Evolutionary conservation across 1,284 basidiomycete genomes (phyloP).

Genomic region (Heimioporus punctisporus): DNA sequence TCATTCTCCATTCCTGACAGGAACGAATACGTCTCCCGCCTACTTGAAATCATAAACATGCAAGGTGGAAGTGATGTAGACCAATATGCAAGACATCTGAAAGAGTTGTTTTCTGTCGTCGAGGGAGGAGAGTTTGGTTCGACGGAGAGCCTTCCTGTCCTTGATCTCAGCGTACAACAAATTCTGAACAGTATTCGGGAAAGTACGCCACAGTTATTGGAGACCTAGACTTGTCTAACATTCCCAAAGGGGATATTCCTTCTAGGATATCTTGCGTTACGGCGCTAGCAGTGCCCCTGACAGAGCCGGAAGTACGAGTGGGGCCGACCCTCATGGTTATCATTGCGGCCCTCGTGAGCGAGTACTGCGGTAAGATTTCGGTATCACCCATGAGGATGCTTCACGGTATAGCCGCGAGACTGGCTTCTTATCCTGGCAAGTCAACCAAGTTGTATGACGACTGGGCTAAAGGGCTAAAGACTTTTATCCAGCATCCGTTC

Average conservation of each 20-base stretch:
- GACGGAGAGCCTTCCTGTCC: slow-evolving; percentile 39
- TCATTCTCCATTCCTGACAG: slow-evolving; percentile 35
- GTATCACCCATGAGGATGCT: slow-evolving; percentile 53
- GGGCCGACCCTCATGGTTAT: slow-evolving; percentile 69
- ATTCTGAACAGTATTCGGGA: slow-evolving; percentile 49
- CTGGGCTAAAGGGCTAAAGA: neutral
- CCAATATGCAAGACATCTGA: slow-evolving; percentile 54
- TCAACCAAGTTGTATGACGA: slow-evolving; percentile 6
- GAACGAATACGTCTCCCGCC: slow-evolving; percentile 41
- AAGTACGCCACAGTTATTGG: slow-evolving; percentile 39
- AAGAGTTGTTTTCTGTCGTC: slow-evolving; percentile 45
- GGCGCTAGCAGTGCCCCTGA: slow-evolving; percentile 50
- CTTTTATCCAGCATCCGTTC: slow-evolving; percentile 53
- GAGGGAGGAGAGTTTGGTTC: slow-evolving; percentile 37
- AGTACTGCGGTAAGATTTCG: slow-evolving; percentile 54
- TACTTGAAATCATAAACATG: slow-evolving; percentile 60
- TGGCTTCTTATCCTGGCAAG: slow-evolving; percentile 53
- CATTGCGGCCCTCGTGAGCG: slow-evolving; percentile 59
- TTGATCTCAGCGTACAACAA: slow-evolving; percentile 57
- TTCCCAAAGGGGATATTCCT: slow-evolving; percentile 37
- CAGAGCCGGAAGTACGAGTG: slow-evolving; percentile 41
- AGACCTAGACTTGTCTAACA: slow-evolving; percentile 13
- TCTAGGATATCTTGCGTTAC: slow-evolving; percentile 55
- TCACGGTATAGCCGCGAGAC: slow-evolving; percentile 46
- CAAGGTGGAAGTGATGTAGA: slow-evolving; percentile 55